phyloP scores from a whole-genome alignment of 768 basidiomycete species.

The Kwoniella dejecticola region DNA sequence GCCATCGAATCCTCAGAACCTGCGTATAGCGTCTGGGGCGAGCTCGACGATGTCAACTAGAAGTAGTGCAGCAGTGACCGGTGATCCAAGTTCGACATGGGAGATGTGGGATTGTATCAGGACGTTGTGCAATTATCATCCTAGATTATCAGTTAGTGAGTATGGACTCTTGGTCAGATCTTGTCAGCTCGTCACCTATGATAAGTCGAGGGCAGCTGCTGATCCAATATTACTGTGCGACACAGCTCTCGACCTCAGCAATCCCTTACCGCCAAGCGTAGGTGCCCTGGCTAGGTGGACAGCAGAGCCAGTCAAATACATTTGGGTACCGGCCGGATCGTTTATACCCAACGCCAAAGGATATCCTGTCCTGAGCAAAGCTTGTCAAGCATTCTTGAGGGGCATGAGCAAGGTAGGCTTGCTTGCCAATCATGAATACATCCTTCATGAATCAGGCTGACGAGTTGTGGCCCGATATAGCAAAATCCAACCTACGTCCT shows the following conservation, averaged over 20 bases:
- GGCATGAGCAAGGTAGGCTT: constrained; percentile 61
- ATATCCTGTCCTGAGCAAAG: constrained; percentile 93
- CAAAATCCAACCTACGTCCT: constrained; percentile 83
- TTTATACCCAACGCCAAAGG: constrained; percentile 96
- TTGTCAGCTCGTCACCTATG: no score
- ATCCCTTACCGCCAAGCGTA: constrained; percentile 76
- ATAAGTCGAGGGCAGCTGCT: no score
- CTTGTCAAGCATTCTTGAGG: constrained; percentile 85
- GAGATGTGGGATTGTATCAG: constrained; percentile 98
- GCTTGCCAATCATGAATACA: neutral
- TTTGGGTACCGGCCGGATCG: constrained; percentile 83
- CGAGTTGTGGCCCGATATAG: constrained; percentile 57
- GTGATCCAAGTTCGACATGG: constrained; percentile 66
- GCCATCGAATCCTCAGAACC: constrained; percentile 31
- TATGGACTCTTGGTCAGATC: no score
- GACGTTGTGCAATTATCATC: constrained; percentile 77
- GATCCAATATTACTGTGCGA: no score
- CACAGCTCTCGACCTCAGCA: constrained; percentile 85
- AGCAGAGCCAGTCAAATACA: constrained; percentile 85
- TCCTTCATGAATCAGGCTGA: neutral
- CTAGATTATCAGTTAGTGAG: constrained; percentile 57
- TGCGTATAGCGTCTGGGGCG: constrained; percentile 21
- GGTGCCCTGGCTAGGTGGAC: constrained; percentile 83
- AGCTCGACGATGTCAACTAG: constrained; percentile 33
- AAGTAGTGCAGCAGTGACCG: constrained; percentile 26